Percentiles rank a stretch among this genome's conserved stretches.
Evolutionary conservation across 2,329 filamentous ascomycete species (phyloP).

Genomic region (Stromatinia cepivora): DNA sequence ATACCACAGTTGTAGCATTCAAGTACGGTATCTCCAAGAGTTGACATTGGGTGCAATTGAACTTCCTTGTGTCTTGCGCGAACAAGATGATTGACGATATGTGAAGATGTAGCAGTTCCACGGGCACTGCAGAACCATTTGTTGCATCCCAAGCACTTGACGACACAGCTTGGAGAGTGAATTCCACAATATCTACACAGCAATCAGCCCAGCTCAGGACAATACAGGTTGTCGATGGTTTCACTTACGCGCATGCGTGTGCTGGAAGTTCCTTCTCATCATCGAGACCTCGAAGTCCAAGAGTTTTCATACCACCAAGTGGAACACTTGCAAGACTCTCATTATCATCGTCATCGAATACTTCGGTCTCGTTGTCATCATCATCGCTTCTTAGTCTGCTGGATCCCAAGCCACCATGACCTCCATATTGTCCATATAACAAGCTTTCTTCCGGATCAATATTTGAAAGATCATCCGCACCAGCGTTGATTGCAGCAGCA

Average conservation of each 20-base stretch:
- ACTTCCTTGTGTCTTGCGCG: conserved; percentile 98
- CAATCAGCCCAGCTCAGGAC: conserved; percentile 33
- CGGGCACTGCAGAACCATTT: conserved; percentile 99
- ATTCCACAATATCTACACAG: conserved; percentile 84
- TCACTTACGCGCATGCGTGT: conserved; percentile 90
- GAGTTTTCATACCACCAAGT: conserved; percentile 70
- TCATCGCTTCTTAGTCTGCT: conserved; percentile 71
- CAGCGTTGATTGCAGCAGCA: conserved; percentile 83
- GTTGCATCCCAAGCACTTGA: conserved; percentile 92
- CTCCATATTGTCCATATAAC: conserved; percentile 68
- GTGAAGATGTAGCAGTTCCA: conserved; percentile 93
- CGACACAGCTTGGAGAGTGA: conserved; percentile 90
- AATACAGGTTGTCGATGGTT: conserved; percentile 19
- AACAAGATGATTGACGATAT: conserved; percentile 97
- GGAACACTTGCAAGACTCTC: conserved; percentile 77
- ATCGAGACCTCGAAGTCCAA: conserved; percentile 61
- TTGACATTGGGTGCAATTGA: conserved; percentile 88
- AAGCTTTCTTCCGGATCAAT: conserved; percentile 79
- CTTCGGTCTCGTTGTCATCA: conserved; percentile 85
- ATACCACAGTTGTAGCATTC: conserved; percentile 99
- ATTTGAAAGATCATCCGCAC: conserved; percentile 67
- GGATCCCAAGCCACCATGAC: conserved; percentile 52
- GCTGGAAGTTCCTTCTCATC: conserved; percentile 89
- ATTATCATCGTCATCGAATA: conserved; percentile 76
- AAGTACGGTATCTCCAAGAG: conserved; percentile 90